A percentile compares a stretch with the other conserved stretches of the same genome.
phyloP scores from a whole-genome alignment of 2,329 filamentous ascomycete genomes.

The Juglanconis oblonga region DNA sequence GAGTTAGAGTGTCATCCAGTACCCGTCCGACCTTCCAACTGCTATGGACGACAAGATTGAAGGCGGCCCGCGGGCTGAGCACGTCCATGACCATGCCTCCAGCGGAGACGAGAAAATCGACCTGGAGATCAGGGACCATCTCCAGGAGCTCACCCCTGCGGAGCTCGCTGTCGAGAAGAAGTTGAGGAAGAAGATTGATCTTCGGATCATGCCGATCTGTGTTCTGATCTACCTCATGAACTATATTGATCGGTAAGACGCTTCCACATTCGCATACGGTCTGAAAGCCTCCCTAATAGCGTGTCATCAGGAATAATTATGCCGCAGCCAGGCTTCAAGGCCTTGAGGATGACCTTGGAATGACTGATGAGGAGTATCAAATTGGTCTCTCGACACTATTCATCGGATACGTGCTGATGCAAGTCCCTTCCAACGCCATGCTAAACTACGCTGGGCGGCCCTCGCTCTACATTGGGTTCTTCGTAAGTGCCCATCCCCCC shows the following conservation, averaged over 20 bases:
- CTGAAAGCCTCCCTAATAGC: background rate
- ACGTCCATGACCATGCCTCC: constrained; percentile 9
- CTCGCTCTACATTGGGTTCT: constrained; percentile 33
- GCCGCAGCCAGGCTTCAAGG: constrained; percentile 49
- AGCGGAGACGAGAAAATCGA: constrained; percentile 9
- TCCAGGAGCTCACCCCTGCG: constrained; percentile 15
- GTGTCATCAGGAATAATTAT: constrained; percentile 23
- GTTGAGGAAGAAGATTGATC: constrained; percentile 63
- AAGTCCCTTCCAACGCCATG: constrained; percentile 26
- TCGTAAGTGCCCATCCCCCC: constrained; percentile 24
- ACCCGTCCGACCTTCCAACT: background rate
- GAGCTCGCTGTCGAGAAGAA: constrained; percentile 46
- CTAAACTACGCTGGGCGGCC: constrained; percentile 31
- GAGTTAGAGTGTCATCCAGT: background rate
- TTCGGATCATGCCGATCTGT: constrained; percentile 62
- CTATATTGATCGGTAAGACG: constrained; percentile 49
- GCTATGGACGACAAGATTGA: constrained; percentile 14
- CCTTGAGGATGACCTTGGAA: constrained; percentile 32
- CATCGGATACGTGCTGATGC: constrained; percentile 26
- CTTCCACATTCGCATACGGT: background rate
- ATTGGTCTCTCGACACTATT: constrained; percentile 27
- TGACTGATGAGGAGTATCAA: constrained; percentile 33
- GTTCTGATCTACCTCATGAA: constrained; percentile 71
- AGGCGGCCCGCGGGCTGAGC: constrained; percentile 5
- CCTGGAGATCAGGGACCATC: background rate